Evolutionary conservation across 2,329 filamentous ascomycete species (phyloP), one percentile per base, ranked within the genome.

Genomic region (Meredithiella fracta): DNA sequence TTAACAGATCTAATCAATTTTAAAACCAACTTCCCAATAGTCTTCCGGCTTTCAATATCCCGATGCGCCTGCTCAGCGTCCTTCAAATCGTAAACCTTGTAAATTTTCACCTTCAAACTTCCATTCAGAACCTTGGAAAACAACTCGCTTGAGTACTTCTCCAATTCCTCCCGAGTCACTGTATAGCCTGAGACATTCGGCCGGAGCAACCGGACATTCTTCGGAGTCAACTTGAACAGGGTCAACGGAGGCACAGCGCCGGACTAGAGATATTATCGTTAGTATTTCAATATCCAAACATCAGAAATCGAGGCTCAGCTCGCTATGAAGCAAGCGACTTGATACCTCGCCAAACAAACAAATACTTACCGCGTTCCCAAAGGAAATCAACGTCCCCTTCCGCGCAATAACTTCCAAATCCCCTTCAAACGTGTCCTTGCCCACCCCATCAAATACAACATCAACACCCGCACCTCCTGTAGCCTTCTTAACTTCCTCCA

Each of bases 361-460:
- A 55, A 49, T 14, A 68, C 80, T 78, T 66, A 76, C 73, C 6
- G 86, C 85, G 68, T 94, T 94, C 2, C 88, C 88, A 69, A 90
- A 94, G 51, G 79, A 83, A 25, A 88, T 75, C 63, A 94, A 69
- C 1, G 75, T 83, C 3, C 88, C 90, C 72, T 94, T 94, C 60
- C 82, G 68, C 62, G 82, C 85, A 55, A 91, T 74, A 62, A 80
- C 77, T 61, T 89, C 79, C 60, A 95, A 66, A 63, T 83, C 84
- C 20, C 78, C 74, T 62, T 95, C 86, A 69, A 92, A 94, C 0
- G 90, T 95, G 51, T 76, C 75, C 70, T 87, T 87, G 11, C 89
- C 90, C 2, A 95, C 86, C 4, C 86, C 85, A 65, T 95, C 89
- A 65, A 88, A 94, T 26, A 94, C 83, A 8, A 83, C 87, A 60